Percentiles rank a stretch among this genome's conserved stretches.
Conservation (phyloP, 768 basidiomycete genomes). For the Agaricus subrufescens region DNA sequence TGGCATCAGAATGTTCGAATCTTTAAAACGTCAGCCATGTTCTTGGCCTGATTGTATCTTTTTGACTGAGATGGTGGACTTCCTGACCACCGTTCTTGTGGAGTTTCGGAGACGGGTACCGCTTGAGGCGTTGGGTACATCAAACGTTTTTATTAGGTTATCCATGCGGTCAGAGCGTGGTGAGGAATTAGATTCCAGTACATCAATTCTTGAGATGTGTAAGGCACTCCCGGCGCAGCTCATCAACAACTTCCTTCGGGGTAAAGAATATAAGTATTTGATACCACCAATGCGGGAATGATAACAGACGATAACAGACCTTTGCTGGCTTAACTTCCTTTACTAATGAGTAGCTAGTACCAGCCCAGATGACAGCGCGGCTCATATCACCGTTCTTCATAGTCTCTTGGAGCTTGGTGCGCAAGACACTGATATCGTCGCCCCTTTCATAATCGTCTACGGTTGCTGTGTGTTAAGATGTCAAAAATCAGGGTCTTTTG, state of each 20-base stretch:
- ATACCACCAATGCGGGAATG: conserved; percentile 2
- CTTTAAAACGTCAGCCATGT: neutral
- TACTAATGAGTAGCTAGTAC: conserved; percentile 59
- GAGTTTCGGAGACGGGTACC: neutral
- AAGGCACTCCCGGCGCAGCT: conserved; percentile 45
- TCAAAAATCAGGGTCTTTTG: conserved; percentile 5
- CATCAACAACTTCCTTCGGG: conserved; percentile 48
- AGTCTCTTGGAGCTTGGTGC: conserved; percentile 42
- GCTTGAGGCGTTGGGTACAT: neutral
- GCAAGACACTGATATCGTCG: conserved; percentile 35
- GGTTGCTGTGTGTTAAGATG: conserved; percentile 34
- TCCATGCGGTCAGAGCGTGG: conserved; percentile 6
- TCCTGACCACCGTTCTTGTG: neutral
- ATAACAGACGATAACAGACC: conserved; percentile 16
- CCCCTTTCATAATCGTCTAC: conserved; percentile 54
- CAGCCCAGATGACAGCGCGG: conserved; percentile 64
- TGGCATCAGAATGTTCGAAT: neutral
- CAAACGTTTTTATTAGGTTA: neutral
- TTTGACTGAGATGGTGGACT: neutral
- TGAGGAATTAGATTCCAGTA: neutral
- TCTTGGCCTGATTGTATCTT: neutral
- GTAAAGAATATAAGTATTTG: conserved; percentile 1
- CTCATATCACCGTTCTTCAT: conserved; percentile 38
- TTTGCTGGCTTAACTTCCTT: conserved; percentile 34
- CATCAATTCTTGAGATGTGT: conserved; percentile 20